These are phyloP conservation scores for Candida sojae DNA, from an alignment of 1,139 yeast species.

Conservation along the genomic window DNA sequence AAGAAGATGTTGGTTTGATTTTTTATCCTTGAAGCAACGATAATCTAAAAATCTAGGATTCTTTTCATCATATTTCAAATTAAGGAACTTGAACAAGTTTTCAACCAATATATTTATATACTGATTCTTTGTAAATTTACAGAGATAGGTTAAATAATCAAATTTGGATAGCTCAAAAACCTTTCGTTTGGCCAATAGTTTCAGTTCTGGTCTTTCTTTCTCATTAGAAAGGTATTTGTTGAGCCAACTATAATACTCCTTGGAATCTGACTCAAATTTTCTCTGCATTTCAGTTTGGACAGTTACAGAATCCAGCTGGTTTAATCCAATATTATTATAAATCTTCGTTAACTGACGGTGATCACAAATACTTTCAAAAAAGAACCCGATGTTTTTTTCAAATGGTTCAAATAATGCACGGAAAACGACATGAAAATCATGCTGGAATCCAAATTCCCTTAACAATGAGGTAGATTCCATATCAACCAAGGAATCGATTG, in stretches of 20 bases:
- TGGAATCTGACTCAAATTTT: slow-evolving; percentile 70
- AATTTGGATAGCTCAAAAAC: slow-evolving; percentile 68
- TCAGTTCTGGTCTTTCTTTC: slow-evolving; percentile 61
- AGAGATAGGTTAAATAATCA: slow-evolving; percentile 68
- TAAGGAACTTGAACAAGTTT: slow-evolving; percentile 38
- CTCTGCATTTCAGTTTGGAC: slow-evolving; percentile 35
- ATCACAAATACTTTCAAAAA: slow-evolving; percentile 35
- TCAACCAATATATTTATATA: slow-evolving; percentile 44
- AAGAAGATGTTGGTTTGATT: slow-evolving; percentile 24
- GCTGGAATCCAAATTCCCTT: slow-evolving; percentile 23
- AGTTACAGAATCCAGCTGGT: slow-evolving; percentile 6
- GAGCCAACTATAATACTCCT: slow-evolving; percentile 75
- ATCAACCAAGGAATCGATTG: slow-evolving; percentile 21
- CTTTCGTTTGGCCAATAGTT: slow-evolving; percentile 59
- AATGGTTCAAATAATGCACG: slow-evolving; percentile 33
- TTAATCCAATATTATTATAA: slow-evolving; percentile 10
- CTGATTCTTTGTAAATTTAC: slow-evolving; percentile 57
- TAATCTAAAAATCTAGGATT: slow-evolving; percentile 21
- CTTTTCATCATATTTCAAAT: slow-evolving; percentile 19
- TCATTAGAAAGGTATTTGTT: slow-evolving; percentile 69
- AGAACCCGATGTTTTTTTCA: slow-evolving; percentile 31
- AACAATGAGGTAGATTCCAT: slow-evolving; percentile 24
- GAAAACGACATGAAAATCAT: slow-evolving; percentile 21
- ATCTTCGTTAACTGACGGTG: slow-evolving; percentile 18
- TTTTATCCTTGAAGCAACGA: slow-evolving; percentile 21